Evolutionary conservation across 2,329 filamentous ascomycete species (phyloP).

Genomic region (Colletotrichum brevisporum): DNA sequence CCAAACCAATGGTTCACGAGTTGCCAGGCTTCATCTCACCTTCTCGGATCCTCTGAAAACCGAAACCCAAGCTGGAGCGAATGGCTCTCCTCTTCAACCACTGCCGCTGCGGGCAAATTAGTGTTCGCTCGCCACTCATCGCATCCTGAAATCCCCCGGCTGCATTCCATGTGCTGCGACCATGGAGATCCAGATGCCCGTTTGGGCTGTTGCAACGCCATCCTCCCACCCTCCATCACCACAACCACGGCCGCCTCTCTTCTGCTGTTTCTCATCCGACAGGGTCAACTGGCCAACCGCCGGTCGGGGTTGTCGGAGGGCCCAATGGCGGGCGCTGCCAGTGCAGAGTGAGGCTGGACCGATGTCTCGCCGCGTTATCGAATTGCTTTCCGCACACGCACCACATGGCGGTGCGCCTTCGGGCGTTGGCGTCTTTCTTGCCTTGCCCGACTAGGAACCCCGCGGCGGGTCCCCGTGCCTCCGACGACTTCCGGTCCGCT

Average conservation of each 20-base stretch:
- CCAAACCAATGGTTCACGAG: too few relatives aligned
- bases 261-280: background rate
- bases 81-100: background rate
- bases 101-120: background rate
- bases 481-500: constrained; percentile 13
- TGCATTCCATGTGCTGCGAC: constrained; percentile 1
- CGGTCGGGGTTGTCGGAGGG: background rate
- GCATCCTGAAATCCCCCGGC: background rate
- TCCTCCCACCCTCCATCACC: constrained; percentile 1
- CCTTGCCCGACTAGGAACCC: background rate
- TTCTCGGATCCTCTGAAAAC: background rate
- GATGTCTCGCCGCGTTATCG: constrained; percentile 2
- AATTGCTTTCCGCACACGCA: background rate
- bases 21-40: background rate
- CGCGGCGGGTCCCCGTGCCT: constrained; percentile 9
- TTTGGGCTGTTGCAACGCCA: constrained; percentile 2
- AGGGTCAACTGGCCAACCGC: background rate
- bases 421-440: background rate
- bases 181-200: background rate
- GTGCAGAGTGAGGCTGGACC: background rate
- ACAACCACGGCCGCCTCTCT: background rate
- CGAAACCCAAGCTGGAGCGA: background rate
- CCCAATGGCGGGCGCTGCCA: constrained; percentile 1
- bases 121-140: constrained; percentile 3
- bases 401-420: background rate